These are phyloP conservation scores for Nematocida sp. DNA, from an alignment of 371 early-diverging fungal species.

Conservation along the genomic window DNA sequence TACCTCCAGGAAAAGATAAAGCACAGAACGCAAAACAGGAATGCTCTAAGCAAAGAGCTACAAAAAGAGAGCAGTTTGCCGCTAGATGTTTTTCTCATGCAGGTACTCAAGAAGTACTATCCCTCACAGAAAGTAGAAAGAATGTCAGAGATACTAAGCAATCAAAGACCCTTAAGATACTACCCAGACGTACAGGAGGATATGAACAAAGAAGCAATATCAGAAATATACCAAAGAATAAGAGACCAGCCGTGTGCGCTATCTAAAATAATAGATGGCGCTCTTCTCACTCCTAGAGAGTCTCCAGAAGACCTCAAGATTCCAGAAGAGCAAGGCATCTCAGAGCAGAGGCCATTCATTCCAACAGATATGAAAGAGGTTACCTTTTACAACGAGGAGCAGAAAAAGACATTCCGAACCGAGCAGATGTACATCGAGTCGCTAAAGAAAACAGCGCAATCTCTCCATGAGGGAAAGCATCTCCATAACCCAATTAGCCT, in stretches of 20 bases:
- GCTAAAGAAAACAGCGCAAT: constrained; percentile 53
- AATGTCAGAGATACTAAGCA: not conserved
- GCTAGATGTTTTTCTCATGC: not conserved
- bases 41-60: constrained; percentile 5
- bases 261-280: constrained; percentile 21
- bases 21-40: not conserved
- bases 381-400: constrained; percentile 47
- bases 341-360: not conserved
- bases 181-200: not conserved
- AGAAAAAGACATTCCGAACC: constrained; percentile 32
- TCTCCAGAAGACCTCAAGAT: not conserved
- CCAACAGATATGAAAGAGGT: constrained; percentile 20
- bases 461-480: constrained; percentile 52
- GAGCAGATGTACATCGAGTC: constrained; percentile 57
- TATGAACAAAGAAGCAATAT: not conserved
- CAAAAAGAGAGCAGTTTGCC: not conserved
- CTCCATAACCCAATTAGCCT: constrained; percentile 47
- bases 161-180: not conserved
- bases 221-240: not conserved
- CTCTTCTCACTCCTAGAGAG: not conserved
- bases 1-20: too few species aligned
- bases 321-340: not conserved
- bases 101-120: not conserved
- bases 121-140: not conserved
- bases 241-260: not conserved